Conservation (phyloP, 371 early-diverging fungal genomes). For the Mortierella polycephala region DNA sequence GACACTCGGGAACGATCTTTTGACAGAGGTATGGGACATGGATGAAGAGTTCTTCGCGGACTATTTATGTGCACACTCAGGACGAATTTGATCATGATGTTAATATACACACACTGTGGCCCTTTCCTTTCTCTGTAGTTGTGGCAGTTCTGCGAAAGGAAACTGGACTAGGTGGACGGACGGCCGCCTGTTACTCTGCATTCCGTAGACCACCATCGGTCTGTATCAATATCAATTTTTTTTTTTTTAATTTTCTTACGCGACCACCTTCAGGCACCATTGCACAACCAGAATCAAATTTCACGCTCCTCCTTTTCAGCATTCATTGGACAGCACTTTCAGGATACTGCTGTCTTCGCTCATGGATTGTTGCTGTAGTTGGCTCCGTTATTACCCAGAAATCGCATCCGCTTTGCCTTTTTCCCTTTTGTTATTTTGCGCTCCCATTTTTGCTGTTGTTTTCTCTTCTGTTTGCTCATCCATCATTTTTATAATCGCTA, state of each 20-base stretch:
- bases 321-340: not conserved
- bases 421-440: not conserved
- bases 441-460: not conserved
- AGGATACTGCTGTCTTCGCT: not conserved
- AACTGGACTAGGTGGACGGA: conserved; percentile 13
- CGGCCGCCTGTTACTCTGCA: not conserved
- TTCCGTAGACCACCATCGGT: not conserved
- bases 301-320: not conserved
- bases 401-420: not conserved
- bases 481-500: not conserved
- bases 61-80: not conserved
- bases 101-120: not conserved
- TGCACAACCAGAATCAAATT: not conserved
- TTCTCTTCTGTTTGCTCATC: not conserved
- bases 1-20: conserved; percentile 51
- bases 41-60: not conserved
- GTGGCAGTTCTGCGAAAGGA: conserved; percentile 52
- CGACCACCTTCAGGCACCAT: too few species aligned
- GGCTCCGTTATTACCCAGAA: not conserved
- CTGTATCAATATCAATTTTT: not conserved
- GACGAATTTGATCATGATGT: not conserved
- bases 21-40: conserved; percentile 23
- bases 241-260: not conserved
- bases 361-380: not conserved
- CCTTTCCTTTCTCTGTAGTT: conserved; percentile 14